These are phyloP conservation scores for Ceratocystiopsis sp. DNA, from an alignment of 2,329 filamentous ascomycete species.

Conservation along the genomic window DNA sequence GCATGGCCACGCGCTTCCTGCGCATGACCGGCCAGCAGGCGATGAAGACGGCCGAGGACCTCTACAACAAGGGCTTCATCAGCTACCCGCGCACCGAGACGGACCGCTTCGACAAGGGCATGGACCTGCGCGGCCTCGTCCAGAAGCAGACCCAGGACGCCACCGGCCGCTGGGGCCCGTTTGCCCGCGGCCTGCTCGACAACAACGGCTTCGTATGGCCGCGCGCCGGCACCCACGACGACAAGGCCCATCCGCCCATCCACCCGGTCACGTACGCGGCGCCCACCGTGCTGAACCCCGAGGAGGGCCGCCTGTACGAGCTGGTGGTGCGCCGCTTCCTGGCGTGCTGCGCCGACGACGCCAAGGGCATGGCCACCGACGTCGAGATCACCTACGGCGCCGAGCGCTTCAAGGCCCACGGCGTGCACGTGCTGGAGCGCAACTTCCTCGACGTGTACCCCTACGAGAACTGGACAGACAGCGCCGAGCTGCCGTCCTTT, in stretches of 20 bases:
- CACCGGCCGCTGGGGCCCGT: conserved; percentile 52
- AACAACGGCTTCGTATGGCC: conserved; percentile 62
- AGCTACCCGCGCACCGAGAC: conserved; percentile 97
- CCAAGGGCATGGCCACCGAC: conserved; percentile 69
- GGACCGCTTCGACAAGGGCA: conserved; percentile 81
- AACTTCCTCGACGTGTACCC: conserved; percentile 94
- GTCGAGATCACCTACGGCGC: conserved; percentile 71
- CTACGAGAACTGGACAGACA: conserved; percentile 93
- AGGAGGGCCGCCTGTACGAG: conserved; percentile 72
- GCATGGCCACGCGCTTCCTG: conserved; percentile 78
- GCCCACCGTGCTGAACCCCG: conserved; percentile 41
- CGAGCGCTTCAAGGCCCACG: conserved; percentile 67
- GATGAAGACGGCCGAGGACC: conserved; percentile 70
- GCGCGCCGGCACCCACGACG: conserved; percentile 71
- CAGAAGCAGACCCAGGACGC: conserved; percentile 67
- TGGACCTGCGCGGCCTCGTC: conserved; percentile 64
- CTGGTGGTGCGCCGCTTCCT: conserved; percentile 85
- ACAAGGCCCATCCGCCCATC: conserved; percentile 94
- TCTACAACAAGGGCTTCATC: conserved; percentile 92
- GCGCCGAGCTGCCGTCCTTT: conserved; percentile 64
- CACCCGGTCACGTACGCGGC: conserved; percentile 81
- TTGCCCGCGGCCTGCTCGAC: conserved; percentile 57
- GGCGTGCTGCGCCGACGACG: conserved; percentile 90
- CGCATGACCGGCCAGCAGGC: conserved; percentile 82
- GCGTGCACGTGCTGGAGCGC: conserved; percentile 66